Evolutionary conservation across 352 stramenopile species (phyloP).

Genomic region (Peronospora belbahrii): DNA sequence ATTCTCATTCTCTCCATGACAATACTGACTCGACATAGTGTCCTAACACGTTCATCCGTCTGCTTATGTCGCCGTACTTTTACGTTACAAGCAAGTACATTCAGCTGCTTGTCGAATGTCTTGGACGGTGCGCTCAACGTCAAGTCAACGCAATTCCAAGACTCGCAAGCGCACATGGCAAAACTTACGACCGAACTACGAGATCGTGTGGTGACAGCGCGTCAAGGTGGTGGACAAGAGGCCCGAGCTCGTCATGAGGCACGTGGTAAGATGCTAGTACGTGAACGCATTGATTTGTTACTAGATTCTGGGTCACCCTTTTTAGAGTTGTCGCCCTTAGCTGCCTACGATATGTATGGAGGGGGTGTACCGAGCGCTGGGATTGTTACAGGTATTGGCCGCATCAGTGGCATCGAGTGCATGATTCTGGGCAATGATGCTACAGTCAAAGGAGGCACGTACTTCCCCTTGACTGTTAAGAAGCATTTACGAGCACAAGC

Average conservation of each 20-base stretch:
- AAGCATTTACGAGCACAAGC: slow-evolving; percentile 94
- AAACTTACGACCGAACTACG: slow-evolving; percentile 41
- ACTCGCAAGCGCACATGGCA: slow-evolving; percentile 52
- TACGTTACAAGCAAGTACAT: slow-evolving; percentile 33
- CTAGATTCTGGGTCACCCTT: slow-evolving; percentile 93
- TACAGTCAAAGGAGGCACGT: slow-evolving; percentile 97
- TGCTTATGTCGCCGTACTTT: slow-evolving; percentile 14
- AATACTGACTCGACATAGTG: slow-evolving; percentile 2
- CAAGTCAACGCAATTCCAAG: slow-evolving; percentile 51
- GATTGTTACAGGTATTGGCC: slow-evolving; percentile 88
- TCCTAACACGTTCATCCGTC: slow-evolving; percentile 1
- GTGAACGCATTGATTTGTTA: slow-evolving; percentile 92
- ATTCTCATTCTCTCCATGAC: no score
- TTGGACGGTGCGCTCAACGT: slow-evolving; percentile 55
- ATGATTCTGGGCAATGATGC: slow-evolving; percentile 98
- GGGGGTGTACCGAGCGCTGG: slow-evolving; percentile 75
- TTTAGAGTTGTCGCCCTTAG: slow-evolving; percentile 91
- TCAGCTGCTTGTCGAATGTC: slow-evolving; percentile 40
- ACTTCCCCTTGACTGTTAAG: slow-evolving; percentile 98
- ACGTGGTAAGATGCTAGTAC: slow-evolving; percentile 73
- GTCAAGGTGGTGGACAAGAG: slow-evolving; percentile 56
- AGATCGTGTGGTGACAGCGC: slow-evolving; percentile 32
- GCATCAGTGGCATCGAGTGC: slow-evolving; percentile 82
- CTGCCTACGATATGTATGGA: slow-evolving; percentile 82
- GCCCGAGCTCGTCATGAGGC: slow-evolving; percentile 65